These are phyloP conservation scores for Juglanconis sp. DNA, from an alignment of 2,329 filamentous ascomycete genomes.

Conservation along the genomic window DNA sequence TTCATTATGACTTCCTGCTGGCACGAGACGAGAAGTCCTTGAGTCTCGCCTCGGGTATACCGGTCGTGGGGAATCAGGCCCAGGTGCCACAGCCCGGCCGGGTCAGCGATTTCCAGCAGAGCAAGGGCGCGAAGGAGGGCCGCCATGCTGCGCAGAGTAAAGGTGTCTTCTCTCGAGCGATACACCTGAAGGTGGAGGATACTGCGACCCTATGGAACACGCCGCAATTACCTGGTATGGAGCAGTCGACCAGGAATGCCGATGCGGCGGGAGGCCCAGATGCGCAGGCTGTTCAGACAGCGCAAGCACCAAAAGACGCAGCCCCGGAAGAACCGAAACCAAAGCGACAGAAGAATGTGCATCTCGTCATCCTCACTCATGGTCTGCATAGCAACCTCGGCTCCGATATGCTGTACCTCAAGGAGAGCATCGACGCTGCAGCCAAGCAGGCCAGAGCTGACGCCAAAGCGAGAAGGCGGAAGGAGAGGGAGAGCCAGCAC, in stretches of 20 bases:
- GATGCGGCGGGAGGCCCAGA: conserved; percentile 19
- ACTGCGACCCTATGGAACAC: conserved; percentile 89
- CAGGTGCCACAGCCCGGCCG: conserved; percentile 64
- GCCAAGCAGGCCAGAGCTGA: conserved; percentile 71
- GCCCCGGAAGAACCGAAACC: conserved; percentile 16
- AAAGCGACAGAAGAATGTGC: conserved; percentile 70
- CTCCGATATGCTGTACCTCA: conserved; percentile 93
- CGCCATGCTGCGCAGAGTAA: conserved; percentile 62
- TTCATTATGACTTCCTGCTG: conserved; percentile 83
- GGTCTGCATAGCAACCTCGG: conserved; percentile 94
- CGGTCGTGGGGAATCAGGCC: conserved; percentile 41
- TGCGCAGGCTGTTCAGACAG: conserved; percentile 13
- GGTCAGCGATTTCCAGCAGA: conserved; percentile 72
- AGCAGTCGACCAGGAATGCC: conserved; percentile 25
- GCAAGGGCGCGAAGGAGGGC: conserved; percentile 52
- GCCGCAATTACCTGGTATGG: conserved; percentile 72
- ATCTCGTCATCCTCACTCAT: conserved; percentile 89
- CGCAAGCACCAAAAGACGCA: conserved; percentile 15
- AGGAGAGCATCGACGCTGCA: conserved; percentile 91
- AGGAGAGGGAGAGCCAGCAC: conserved; percentile 37
- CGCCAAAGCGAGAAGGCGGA: conserved; percentile 58
- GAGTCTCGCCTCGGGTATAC: conserved; percentile 54
- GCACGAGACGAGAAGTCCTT: conserved; percentile 83
- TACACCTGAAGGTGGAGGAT: conserved; percentile 79
- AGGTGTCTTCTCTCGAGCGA: conserved; percentile 80